Conservation (phyloP, 257 asterid species). For the Solanum appendiculatum region DNA sequence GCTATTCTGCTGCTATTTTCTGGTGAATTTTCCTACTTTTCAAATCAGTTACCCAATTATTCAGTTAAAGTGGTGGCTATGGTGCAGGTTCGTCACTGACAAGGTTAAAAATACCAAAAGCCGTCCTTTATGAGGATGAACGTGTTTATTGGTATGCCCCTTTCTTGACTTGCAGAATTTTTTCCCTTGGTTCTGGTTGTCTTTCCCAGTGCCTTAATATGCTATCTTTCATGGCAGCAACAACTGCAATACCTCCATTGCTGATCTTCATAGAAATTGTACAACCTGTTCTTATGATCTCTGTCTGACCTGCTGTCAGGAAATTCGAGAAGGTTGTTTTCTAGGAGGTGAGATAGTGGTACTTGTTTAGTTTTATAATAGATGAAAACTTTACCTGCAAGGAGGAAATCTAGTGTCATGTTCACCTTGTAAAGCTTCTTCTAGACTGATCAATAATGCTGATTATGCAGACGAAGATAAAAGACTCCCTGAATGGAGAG, state of each 20-base stretch:
- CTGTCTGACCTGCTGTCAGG: slow-evolving; percentile 51
- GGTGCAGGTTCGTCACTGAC: slow-evolving; percentile 28
- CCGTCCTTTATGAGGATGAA: slow-evolving; percentile 19
- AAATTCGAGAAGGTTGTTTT: slow-evolving; percentile 43
- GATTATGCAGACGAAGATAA: slow-evolving; percentile 10
- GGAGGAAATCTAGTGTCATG: slow-evolving; percentile 1
- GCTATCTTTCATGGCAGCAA: slow-evolving; percentile 28
- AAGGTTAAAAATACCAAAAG: slow-evolving; percentile 20
- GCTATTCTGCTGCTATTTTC: neutral
- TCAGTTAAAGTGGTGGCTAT: neutral
- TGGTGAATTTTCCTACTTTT: neutral
- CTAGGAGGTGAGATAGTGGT: slow-evolving; percentile 16
- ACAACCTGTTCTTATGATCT: slow-evolving; percentile 54
- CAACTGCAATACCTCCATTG: slow-evolving; percentile 52
- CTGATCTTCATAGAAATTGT: slow-evolving; percentile 55
- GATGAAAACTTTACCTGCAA: slow-evolving; percentile 16
- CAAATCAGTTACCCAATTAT: neutral
- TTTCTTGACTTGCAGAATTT: neutral
- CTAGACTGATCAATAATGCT: neutral
- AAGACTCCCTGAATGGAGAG: slow-evolving; percentile 30
- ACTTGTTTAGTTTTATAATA: slow-evolving; percentile 1
- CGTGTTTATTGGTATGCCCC: slow-evolving; percentile 41
- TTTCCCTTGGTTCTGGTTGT: neutral
- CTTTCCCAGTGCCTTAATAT: neutral
- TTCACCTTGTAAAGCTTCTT: neutral